A percentile compares a stretch with the other conserved stretches of the same genome.
Evolutionary conservation across 2,329 filamentous ascomycete genomes (phyloP).

Genomic region (Pezicula neosporulosa): DNA sequence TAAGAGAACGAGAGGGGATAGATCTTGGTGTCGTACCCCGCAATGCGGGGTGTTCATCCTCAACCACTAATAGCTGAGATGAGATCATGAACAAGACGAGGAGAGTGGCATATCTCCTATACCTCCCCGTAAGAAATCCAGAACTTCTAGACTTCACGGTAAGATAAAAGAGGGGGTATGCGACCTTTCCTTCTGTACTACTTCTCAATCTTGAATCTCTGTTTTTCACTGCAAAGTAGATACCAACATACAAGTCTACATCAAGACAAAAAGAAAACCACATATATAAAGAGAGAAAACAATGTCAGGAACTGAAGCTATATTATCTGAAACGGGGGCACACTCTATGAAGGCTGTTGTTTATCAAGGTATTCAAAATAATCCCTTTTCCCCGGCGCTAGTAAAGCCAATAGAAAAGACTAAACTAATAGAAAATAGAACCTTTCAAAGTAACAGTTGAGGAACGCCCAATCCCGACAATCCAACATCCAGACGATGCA

Average conservation of each 20-base stretch:
- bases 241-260: too few relatives aligned
- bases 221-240: background rate
- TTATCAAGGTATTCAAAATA: constrained; percentile 13
- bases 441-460: constrained; percentile 50
- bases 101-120: too few relatives aligned
- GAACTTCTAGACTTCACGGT: too few relatives aligned
- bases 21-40: too few relatives aligned
- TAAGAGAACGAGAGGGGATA: too few relatives aligned
- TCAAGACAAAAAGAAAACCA: background rate
- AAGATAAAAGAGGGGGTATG: too few relatives aligned
- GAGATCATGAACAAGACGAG: background rate
- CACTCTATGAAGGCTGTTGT: constrained; percentile 22
- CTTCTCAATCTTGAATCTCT: too few relatives aligned
- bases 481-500: constrained; percentile 62
- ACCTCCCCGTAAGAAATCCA: too few relatives aligned
- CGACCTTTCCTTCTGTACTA: too few relatives aligned
- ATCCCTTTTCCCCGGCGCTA: background rate
- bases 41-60: too few relatives aligned
- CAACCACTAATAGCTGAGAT: background rate
- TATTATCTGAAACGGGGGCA: too few relatives aligned
- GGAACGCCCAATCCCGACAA: constrained; percentile 52
- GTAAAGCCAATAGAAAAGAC: constrained; percentile 1
- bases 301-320: constrained; percentile 12
- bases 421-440: constrained; percentile 9
- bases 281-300: background rate